Percentiles rank a stretch among this genome's conserved stretches.
Evolutionary conservation across 805 yeast species (phyloP).

Genomic region (Candida sakaeoensis): DNA sequence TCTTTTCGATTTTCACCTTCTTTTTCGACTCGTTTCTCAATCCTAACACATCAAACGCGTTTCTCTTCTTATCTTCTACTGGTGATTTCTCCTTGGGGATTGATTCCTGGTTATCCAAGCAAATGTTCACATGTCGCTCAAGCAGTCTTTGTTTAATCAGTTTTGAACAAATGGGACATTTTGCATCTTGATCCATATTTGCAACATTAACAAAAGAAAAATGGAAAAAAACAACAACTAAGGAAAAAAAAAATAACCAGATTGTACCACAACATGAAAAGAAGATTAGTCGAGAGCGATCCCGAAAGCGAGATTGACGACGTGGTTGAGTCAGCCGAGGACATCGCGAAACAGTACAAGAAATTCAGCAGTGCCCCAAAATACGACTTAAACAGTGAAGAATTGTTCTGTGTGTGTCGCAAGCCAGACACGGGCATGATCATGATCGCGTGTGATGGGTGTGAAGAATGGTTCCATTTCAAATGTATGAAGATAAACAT

Average conservation of each 20-base stretch:
- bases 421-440: conserved; percentile 72
- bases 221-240: too few relatives aligned
- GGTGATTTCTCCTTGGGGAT: background rate
- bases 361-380: conserved; percentile 34
- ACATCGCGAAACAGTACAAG: conserved; percentile 35
- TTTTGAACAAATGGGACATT: conserved; percentile 37
- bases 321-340: conserved; percentile 25
- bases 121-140: conserved; percentile 39
- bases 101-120: conserved; percentile 32
- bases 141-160: conserved; percentile 20
- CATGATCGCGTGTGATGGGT: conserved; percentile 94
- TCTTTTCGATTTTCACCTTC: conserved; percentile 18
- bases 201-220: conserved; percentile 1
- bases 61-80: conserved; percentile 8
- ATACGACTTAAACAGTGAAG: conserved; percentile 51
- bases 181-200: conserved; percentile 5
- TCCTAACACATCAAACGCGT: conserved; percentile 34
- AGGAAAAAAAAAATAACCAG: too few relatives aligned
- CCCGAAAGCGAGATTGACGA: conserved; percentile 11
- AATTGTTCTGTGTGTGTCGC: conserved; percentile 74
- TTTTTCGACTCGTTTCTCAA: conserved; percentile 25
- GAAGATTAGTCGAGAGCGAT: background rate
- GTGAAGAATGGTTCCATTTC: conserved; percentile 95
- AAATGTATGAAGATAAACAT: conserved; percentile 61
- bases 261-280: conserved; percentile 3